Base-by-base conservation (phyloP, 257 asterid species). In the Nyctanthes arbortristis region DNA sequence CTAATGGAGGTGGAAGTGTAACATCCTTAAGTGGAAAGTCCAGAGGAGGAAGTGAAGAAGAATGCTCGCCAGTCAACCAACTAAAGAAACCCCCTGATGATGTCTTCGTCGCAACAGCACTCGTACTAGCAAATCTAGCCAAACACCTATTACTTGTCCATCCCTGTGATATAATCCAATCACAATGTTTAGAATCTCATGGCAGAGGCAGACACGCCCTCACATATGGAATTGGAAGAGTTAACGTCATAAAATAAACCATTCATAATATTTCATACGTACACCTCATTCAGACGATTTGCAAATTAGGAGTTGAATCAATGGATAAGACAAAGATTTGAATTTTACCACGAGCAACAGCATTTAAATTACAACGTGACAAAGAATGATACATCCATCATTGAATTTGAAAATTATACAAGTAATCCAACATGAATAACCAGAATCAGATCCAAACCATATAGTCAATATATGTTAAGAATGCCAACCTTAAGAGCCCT, bases 1-100 rank as follows among this genome's bases (percentile, higher is more conserved):
- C 96, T 73, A 93, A 73, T 52, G 94, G 80, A 22, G 93, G 82
- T 1, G 97, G 92, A 55, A 83, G 75, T 27, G 70, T 66, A 72
- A 91, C 87, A 81, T 78, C 90, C 76, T 84, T 56, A 1, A 93
- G 94, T 2, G 96, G 96, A 65, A 86, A 82, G 65, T 93, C 93
- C 61, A 93, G 79, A 52, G 96, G 89, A 37, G 96, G 86, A 61
- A 84, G 88, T 8, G 91, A 68, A 65, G 89, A 71, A 10, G 96
- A 81, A 18, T 35, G 47, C 61, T 73, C 91, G 25, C 92, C 96
- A 2, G 87, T 83, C 79, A 87, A 70, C 95, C 93, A 85, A 70
- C 93, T 73, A 36, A 89, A 81, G 3, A 89, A 35, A 34, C 96
- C 87, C 49, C 87, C 96, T 5, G 92, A 78, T 8, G 95, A 84